Evolutionary conservation across 1,139 yeast genomes (phyloP).

Genomic region (Pneumocystis canis): DNA sequence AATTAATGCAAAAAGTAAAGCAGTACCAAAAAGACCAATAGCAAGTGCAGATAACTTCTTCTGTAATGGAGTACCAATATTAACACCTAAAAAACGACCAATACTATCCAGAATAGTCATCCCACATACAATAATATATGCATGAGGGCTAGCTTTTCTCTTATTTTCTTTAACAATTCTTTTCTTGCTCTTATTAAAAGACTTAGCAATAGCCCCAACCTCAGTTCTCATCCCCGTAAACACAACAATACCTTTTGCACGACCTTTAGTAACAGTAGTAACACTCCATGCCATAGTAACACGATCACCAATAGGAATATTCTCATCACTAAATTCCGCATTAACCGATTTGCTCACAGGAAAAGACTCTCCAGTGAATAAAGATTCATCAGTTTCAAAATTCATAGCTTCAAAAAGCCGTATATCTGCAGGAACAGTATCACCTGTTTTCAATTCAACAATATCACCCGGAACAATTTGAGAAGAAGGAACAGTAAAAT

Average conservation of each 20-base stretch:
- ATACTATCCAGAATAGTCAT: conserved; percentile 10
- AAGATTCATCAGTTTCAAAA: conserved; percentile 68
- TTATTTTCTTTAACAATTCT: conserved; percentile 5
- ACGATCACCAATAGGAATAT: conserved; percentile 61
- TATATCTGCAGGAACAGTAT: conserved; percentile 66
- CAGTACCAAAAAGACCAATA: conserved; percentile 49
- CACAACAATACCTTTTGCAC: conserved; percentile 53
- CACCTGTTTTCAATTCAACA: conserved; percentile 53
- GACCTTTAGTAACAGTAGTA: conserved; percentile 59
- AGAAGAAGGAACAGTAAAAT: conserved; percentile 44
- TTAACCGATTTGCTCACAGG: conserved; percentile 49
- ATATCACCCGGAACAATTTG: conserved; percentile 72
- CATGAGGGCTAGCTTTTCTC: conserved; percentile 7
- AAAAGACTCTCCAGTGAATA: conserved; percentile 66
- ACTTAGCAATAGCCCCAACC: conserved; percentile 61
- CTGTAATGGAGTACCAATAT: conserved; percentile 59
- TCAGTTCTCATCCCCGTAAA: conserved; percentile 60
- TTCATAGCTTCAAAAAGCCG: conserved; percentile 52
- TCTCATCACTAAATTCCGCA: conserved; percentile 29
- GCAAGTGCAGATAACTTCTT: conserved; percentile 57
- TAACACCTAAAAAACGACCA: conserved; percentile 15
- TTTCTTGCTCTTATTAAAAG: conserved; percentile 20
- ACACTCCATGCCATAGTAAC: conserved; percentile 61
- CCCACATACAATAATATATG: conserved; percentile 9
- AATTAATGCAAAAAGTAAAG: conserved; percentile 61